Percentiles rank a stretch among this genome's conserved stretches.
phyloP scores from a whole-genome alignment of 2,329 filamentous ascomycete species.

The Dryadomyces sulphureus region DNA sequence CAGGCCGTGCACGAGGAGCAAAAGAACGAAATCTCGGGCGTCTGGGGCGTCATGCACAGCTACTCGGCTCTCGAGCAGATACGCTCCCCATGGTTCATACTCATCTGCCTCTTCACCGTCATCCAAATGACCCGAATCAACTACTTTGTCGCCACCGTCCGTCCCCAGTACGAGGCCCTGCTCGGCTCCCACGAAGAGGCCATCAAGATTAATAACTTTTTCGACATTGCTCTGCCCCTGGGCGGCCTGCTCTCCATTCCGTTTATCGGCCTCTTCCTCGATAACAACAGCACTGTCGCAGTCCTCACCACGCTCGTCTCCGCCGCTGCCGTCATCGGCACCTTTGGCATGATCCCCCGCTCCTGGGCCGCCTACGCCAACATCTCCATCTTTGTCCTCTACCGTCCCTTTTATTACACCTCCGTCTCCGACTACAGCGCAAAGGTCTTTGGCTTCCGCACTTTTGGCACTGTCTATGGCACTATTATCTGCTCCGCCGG shows the following conservation, averaged over 20 bases:
- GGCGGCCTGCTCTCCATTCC: slow-evolving; percentile 77
- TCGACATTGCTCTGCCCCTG: slow-evolving; percentile 64
- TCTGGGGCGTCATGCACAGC: slow-evolving; percentile 78
- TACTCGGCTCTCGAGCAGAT: slow-evolving; percentile 59
- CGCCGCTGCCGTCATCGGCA: slow-evolving; percentile 58
- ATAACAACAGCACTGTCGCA: slow-evolving; percentile 57
- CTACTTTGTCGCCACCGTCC: slow-evolving; percentile 80
- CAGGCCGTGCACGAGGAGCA: slow-evolving; percentile 53
- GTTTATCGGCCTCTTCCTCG: slow-evolving; percentile 69
- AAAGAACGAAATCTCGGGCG: slow-evolving; percentile 56
- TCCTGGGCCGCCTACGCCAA: slow-evolving; percentile 60
- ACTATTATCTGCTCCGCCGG: slow-evolving; percentile 78
- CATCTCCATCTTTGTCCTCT: slow-evolving; percentile 65
- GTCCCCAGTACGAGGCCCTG: slow-evolving; percentile 66
- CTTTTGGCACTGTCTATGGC: slow-evolving; percentile 89
- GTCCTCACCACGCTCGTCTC: slow-evolving; percentile 57
- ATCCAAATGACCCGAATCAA: slow-evolving; percentile 73
- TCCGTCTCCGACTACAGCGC: slow-evolving; percentile 79
- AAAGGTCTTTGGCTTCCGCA: slow-evolving; percentile 84
- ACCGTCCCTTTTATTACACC: slow-evolving; percentile 83
- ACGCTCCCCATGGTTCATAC: slow-evolving; percentile 64
- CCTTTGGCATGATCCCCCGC: slow-evolving; percentile 59
- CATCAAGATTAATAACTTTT: slow-evolving; percentile 62
- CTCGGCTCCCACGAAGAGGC: slow-evolving; percentile 48
- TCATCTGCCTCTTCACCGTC: slow-evolving; percentile 70